Conservation (phyloP, 2,329 filamentous ascomycete species). For the Alternaria infectoria region DNA sequence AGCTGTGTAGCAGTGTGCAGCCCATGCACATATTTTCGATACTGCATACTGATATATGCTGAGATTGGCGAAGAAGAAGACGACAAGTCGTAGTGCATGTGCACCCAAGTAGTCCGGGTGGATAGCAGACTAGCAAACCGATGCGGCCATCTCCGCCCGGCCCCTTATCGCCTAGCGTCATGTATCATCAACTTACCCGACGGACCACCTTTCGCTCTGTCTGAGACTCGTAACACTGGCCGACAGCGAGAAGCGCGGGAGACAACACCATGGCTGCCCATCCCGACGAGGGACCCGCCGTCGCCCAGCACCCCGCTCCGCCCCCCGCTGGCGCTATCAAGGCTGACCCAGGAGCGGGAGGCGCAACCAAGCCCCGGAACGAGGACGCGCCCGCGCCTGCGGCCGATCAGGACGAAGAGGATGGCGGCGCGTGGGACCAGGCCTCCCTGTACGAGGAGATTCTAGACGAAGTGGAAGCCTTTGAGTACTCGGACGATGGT, state of each 20-base stretch:
- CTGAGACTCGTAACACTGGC: constrained; percentile 16
- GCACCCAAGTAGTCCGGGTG: background rate
- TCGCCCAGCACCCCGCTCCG: constrained; percentile 32
- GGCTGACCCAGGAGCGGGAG: constrained; percentile 19
- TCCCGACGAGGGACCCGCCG: constrained; percentile 33
- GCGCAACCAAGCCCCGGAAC: constrained; percentile 21
- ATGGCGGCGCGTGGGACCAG: constrained; percentile 40
- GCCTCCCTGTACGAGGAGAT: constrained; percentile 45
- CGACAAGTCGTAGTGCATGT: constrained; percentile 13
- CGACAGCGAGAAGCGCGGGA: constrained; percentile 17
- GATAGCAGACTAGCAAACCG: background rate
- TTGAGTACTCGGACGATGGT: constrained; percentile 36
- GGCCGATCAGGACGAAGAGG: constrained; percentile 18
- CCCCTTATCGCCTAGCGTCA: constrained; percentile 14
- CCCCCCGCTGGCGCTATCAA: constrained; percentile 24
- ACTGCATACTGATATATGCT: constrained; percentile 6
- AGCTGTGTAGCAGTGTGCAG: constrained; percentile 12
- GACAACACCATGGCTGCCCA: constrained; percentile 35
- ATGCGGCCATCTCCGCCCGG: constrained; percentile 10
- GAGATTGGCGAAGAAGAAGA: constrained; percentile 19
- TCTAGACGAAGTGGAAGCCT: constrained; percentile 39
- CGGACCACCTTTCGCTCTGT: constrained; percentile 20
- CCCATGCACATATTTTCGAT: constrained; percentile 8
- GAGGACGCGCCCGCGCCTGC: constrained; percentile 23
- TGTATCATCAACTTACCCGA: constrained; percentile 11